A percentile compares a stretch with the other conserved stretches of the same genome.
Conservation (phyloP, 2,329 filamentous ascomycete species). For the Teratosphaeria epicoccoides region DNA sequence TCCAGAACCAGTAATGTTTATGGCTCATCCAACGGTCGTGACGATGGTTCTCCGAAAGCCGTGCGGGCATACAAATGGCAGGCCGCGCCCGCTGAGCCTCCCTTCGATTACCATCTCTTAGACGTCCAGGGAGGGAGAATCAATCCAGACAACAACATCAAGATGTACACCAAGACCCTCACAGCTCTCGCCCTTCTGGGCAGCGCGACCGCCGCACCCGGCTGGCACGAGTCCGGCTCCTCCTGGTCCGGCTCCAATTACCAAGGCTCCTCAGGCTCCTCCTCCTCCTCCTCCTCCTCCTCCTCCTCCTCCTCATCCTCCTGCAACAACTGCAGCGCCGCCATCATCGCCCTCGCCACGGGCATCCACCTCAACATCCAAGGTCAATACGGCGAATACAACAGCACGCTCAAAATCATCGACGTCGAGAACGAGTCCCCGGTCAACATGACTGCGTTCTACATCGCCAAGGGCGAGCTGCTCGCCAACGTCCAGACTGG, state of each 20-base stretch:
- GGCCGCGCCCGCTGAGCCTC: not conserved
- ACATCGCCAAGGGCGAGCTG: conserved; percentile 12
- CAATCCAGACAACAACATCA: not conserved
- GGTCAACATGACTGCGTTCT: conserved; percentile 6
- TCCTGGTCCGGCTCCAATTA: not conserved
- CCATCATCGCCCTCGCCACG: conserved; percentile 11
- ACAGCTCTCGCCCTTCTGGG: not conserved
- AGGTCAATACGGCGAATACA: conserved; percentile 15
- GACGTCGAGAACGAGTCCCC: conserved; percentile 7
- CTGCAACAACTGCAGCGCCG: not conserved
- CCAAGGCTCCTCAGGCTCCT: not conserved
- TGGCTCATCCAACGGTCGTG: not conserved
- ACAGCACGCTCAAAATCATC: conserved; percentile 10
- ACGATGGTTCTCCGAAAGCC: not conserved
- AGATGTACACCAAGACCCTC: not conserved
- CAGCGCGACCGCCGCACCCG: not conserved
- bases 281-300: not conserved
- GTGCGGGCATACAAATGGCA: not conserved
- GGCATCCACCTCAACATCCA: conserved; percentile 19
- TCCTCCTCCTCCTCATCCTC: not conserved
- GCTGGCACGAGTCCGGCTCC: not conserved
- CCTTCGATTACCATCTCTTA: too few species aligned
- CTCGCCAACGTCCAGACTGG: conserved; percentile 8
- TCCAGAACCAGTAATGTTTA: not conserved
- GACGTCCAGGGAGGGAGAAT: too few species aligned